A percentile compares a stretch with the other conserved stretches of the same genome.
These are phyloP conservation scores for Fraxinus pennsylvanica DNA, from an alignment of 257 asterid genomes.

Conservation along the genomic window DNA sequence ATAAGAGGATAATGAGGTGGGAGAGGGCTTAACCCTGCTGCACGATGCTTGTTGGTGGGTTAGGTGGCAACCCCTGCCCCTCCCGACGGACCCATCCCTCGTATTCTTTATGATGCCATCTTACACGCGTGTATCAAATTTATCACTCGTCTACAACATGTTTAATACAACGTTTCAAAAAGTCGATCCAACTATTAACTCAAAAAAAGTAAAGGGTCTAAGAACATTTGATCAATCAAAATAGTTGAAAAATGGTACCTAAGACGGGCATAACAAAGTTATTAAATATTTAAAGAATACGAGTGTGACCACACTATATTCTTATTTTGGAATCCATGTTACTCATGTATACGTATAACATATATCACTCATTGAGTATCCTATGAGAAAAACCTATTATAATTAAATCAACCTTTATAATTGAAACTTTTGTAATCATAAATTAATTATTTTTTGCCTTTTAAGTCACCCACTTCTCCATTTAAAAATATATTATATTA, in stretches of 20 bases:
- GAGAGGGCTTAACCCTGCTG: conserved; percentile 40
- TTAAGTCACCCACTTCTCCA: conserved; percentile 39
- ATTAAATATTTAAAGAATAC: background rate
- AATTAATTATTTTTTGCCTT: background rate
- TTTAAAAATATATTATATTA: conserved; percentile 32
- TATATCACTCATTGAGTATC: background rate
- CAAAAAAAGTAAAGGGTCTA: too few relatives aligned
- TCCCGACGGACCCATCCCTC: conserved; percentile 46
- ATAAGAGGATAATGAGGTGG: conserved; percentile 33
- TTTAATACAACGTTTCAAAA: background rate
- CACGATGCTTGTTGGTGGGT: conserved; percentile 81
- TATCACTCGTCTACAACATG: background rate
- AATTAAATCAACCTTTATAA: background rate
- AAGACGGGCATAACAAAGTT: background rate
- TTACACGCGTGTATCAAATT: background rate
- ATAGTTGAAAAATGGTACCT: too few relatives aligned
- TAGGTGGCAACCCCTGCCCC: conserved; percentile 71
- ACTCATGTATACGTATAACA: background rate
- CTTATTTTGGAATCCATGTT: background rate
- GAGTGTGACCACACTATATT: background rate
- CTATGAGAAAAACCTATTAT: conserved; percentile 2
- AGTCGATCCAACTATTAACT: background rate
- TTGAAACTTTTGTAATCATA: background rate
- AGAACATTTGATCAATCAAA: too few relatives aligned
- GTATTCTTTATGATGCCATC: conserved; percentile 35